Percentiles rank a stretch among this genome's conserved stretches.
phyloP scores from a whole-genome alignment of 1,139 yeast genomes.

The Starmera stellimalicola region DNA sequence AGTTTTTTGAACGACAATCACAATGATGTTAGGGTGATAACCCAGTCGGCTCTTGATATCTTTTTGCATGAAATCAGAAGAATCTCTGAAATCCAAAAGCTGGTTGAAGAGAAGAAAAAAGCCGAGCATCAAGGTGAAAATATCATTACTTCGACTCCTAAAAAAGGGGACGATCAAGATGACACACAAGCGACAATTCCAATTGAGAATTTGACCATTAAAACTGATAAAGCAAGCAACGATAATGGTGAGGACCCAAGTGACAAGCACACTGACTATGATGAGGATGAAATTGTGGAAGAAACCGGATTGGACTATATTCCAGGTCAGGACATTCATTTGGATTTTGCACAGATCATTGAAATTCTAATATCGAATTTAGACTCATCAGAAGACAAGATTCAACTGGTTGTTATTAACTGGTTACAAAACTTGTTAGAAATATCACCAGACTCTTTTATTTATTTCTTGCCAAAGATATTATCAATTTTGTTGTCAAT shows the following conservation, averaged over 20 bases:
- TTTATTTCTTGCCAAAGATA: conserved; percentile 53
- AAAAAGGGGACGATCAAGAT: conserved; percentile 1
- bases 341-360: conserved; percentile 74
- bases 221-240: too few relatives aligned
- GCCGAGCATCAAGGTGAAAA: not conserved
- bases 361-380: conserved; percentile 73
- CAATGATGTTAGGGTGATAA: conserved; percentile 79
- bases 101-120: conserved; percentile 13
- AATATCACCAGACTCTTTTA: conserved; percentile 68
- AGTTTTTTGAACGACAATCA: conserved; percentile 77
- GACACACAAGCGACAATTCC: not conserved
- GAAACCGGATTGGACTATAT: conserved; percentile 50
- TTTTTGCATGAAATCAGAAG: conserved; percentile 75
- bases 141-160: conserved; percentile 4
- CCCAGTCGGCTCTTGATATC: conserved; percentile 66
- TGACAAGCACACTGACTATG: conserved; percentile 7
- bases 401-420: conserved; percentile 68
- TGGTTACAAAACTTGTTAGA: conserved; percentile 77
- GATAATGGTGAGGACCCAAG: too few relatives aligned
- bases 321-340: conserved; percentile 80
- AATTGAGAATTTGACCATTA: not conserved
- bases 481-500: conserved; percentile 47
- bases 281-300: conserved; percentile 5
- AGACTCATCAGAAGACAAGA: conserved; percentile 58
- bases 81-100: conserved; percentile 54